Percentiles rank a stretch among this genome's conserved stretches.
phyloP scores from a whole-genome alignment of 2,329 filamentous ascomycete genomes.

The Aspergillus quadricinctus region DNA sequence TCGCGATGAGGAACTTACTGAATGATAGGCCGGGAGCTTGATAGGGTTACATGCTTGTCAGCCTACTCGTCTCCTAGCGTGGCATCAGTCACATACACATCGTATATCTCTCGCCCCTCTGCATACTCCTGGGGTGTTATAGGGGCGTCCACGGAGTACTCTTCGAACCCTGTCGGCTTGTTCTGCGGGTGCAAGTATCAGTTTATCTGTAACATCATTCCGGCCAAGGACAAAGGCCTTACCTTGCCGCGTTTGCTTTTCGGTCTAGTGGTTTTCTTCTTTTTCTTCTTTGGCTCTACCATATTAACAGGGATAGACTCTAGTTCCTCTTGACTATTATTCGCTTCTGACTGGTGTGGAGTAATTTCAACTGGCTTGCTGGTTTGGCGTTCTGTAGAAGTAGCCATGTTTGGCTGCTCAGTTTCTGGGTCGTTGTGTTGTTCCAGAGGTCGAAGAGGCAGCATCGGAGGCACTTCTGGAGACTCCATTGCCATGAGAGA shows the following conservation, averaged over 20 bases:
- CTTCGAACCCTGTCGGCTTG: conserved; percentile 67
- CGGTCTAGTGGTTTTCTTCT: conserved; percentile 33
- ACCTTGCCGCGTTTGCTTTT: conserved; percentile 36
- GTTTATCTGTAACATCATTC: not conserved
- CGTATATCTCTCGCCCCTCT: conserved; percentile 66
- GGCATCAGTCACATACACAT: conserved; percentile 46
- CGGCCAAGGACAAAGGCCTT: not conserved
- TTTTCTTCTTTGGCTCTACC: conserved; percentile 27
- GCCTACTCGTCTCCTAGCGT: not conserved
- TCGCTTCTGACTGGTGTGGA: not conserved
- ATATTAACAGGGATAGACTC: conserved; percentile 5
- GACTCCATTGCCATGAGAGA: not conserved
- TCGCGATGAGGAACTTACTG: conserved; percentile 45
- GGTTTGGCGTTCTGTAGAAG: not conserved
- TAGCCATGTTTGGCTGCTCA: not conserved
- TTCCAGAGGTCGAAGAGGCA: not conserved
- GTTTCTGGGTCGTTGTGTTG: not conserved
- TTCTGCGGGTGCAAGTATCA: conserved; percentile 23
- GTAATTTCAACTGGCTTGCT: not conserved
- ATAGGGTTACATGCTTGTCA: conserved; percentile 10
- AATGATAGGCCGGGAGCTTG: conserved; percentile 46
- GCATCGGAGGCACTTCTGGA: not conserved
- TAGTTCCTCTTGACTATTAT: conserved; percentile 1
- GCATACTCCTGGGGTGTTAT: conserved; percentile 65
- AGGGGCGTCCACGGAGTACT: conserved; percentile 75